Evolutionary conservation across 2,329 filamentous ascomycete species (phyloP), one percentile per base, ranked within the genome.

Genomic region (Curvularia lunata): DNA sequence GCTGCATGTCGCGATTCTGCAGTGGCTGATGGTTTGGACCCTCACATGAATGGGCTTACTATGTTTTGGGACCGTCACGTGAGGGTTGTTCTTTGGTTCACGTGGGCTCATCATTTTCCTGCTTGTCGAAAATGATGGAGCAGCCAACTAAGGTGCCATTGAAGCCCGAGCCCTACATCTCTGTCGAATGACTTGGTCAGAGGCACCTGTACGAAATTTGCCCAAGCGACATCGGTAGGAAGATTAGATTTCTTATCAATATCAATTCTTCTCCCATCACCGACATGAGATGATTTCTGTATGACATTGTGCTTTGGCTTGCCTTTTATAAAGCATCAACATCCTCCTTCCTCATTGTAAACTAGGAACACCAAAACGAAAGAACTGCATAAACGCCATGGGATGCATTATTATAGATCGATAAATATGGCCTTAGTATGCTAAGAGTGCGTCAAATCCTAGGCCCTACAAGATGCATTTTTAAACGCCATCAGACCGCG

Each of bases 1-100:
- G 62, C 63, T 56, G 48, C 28, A 23, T 64, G 63, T 51, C 49
- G 60, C 54, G 54, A 62, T 60, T 13, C 8, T 2, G 5, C 3
- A 18, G 5, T 7, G 32, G 18, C 48, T 52, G 28, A 13, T 19
- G 16, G 9, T 18, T 32, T 13, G 5, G 19, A 52, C n/a, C 47
- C 5, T 28, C 41, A 18, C 42, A 42, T 12, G n/a, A 7, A 10
- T n/a, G 21, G 19, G 21, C n/a, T 27, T 18, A 7, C n/a, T n/a
- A n/a, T n/a, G n/a, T n/a, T 25, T 10, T 38, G 16, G 16, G 30
- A 4, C 30, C 4, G 19, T 23, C 21, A 13, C 19, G 32, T 25
- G 18, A 9, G 16, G 10, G n/a, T 18, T 3, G 23, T 7, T 5
- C 10, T 21, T 38, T 12, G 18, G 21, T 16, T 5, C 21, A 30